These are phyloP conservation scores for Strigomonas culicis DNA, from an alignment of 208 protist species.

Conservation along the genomic window DNA sequence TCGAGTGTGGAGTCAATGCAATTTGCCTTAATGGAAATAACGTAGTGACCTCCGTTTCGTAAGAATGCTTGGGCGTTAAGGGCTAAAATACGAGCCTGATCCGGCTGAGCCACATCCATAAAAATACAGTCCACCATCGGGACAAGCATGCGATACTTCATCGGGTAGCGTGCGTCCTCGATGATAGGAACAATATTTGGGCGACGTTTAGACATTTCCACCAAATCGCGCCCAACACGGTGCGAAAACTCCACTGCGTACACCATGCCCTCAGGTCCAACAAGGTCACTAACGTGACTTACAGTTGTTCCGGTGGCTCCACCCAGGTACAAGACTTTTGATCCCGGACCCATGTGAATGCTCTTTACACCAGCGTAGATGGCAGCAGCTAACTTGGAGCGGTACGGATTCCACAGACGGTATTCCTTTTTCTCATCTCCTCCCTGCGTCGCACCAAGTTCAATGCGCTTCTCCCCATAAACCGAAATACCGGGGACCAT, in stretches of 20 bases:
- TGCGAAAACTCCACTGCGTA: slow-evolving; percentile 99
- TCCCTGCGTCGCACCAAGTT: slow-evolving; percentile 67
- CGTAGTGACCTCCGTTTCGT: slow-evolving; percentile 99
- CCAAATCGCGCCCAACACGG: slow-evolving; percentile 98
- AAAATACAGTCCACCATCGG: slow-evolving; percentile 99
- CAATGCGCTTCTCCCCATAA: slow-evolving; percentile 99
- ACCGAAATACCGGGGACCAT: slow-evolving; percentile 98
- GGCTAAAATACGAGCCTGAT: slow-evolving; percentile 99
- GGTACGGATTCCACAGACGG: slow-evolving; percentile 99
- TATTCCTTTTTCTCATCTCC: slow-evolving; percentile 99
- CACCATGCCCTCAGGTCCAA: slow-evolving; percentile 98
- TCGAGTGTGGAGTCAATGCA: slow-evolving; percentile 99
- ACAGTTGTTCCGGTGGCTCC: slow-evolving; percentile 99
- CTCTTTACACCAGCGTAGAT: slow-evolving; percentile 98
- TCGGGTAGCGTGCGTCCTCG: slow-evolving; percentile 99
- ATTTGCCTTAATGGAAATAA: slow-evolving; percentile 99
- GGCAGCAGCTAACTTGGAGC: slow-evolving; percentile 99
- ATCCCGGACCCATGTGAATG: slow-evolving; percentile 98
- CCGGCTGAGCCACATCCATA: slow-evolving; percentile 99
- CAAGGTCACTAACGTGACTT: slow-evolving; percentile 99
- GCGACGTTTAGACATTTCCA: slow-evolving; percentile 99
- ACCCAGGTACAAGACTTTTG: slow-evolving; percentile 99
- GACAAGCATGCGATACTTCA: slow-evolving; percentile 99
- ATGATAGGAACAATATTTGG: slow-evolving; percentile 99
- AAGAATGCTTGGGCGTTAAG: slow-evolving; percentile 99